Conservation (phyloP, 768 basidiomycete genomes). For the Dacryopinax primogenitus region DNA sequence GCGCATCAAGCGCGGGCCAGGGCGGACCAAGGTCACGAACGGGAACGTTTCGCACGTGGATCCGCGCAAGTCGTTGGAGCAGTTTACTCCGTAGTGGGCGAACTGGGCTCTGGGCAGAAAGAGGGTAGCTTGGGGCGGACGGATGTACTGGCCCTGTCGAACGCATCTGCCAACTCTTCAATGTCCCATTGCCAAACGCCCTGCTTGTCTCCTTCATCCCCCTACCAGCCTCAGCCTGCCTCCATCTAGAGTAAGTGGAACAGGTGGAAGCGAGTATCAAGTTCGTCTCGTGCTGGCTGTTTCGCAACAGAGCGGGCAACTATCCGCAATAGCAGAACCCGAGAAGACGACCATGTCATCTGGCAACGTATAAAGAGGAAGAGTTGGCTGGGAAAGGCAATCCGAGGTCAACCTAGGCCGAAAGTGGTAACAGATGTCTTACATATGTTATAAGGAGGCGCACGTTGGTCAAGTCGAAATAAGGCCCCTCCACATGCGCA, state of each 20-base stretch:
- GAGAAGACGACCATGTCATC: constrained; percentile 74
- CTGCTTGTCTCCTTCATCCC: constrained; percentile 51
- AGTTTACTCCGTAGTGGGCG: constrained; percentile 72
- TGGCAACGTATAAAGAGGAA: too few species aligned
- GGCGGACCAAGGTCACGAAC: constrained; percentile 73
- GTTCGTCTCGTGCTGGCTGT: constrained; percentile 72
- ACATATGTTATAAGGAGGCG: too few species aligned
- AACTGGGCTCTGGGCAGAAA: constrained; percentile 50
- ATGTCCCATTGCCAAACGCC: constrained; percentile 64
- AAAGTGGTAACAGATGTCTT: too few species aligned
- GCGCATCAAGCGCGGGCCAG: constrained; percentile 76
- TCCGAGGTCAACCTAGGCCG: too few species aligned
- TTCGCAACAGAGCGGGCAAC: constrained; percentile 82
- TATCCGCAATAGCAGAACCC: constrained; percentile 58
- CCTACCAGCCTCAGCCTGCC: constrained; percentile 30
- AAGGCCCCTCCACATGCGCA: too few species aligned
- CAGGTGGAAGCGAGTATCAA: constrained; percentile 56
- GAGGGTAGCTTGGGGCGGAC: constrained; percentile 10
- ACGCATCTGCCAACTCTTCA: constrained; percentile 54
- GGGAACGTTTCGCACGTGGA: constrained; percentile 78
- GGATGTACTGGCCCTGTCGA: constrained; percentile 42
- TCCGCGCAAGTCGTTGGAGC: constrained; percentile 78
- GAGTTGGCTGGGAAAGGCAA: too few species aligned
- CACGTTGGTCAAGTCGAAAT: too few species aligned
- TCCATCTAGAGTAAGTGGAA: constrained; percentile 40